Evolutionary conservation across 2,329 filamentous ascomycete species (phyloP).

Genomic region (Cytospora paraplurivora): DNA sequence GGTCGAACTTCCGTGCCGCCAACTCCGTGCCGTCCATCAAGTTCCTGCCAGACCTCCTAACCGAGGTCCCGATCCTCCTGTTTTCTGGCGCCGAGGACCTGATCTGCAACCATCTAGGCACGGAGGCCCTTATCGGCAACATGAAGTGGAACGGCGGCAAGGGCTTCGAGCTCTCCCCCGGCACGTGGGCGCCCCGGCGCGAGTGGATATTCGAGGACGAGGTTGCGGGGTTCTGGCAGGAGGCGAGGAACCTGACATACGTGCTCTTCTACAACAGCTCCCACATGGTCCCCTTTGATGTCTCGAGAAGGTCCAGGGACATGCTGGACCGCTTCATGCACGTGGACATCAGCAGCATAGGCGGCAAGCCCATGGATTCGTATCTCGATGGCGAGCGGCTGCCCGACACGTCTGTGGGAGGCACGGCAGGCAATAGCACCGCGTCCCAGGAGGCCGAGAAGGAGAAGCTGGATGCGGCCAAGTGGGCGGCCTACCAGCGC

Average conservation of each 20-base stretch:
- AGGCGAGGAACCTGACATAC: conserved; percentile 93
- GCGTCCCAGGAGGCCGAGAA: conserved; percentile 68
- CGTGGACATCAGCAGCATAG: conserved; percentile 83
- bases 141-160: conserved; percentile 90
- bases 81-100: conserved; percentile 94
- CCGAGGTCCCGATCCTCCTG: conserved; percentile 76
- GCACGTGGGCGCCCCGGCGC: conserved; percentile 86
- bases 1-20: conserved; percentile 66
- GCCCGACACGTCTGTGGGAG: conserved; percentile 74
- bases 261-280: conserved; percentile 93
- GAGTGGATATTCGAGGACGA: conserved; percentile 95
- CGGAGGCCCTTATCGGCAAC: conserved; percentile 85
- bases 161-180: conserved; percentile 85
- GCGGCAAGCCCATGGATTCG: conserved; percentile 76
- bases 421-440: conserved; percentile 60
- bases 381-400: conserved; percentile 84
- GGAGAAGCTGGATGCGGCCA: conserved; percentile 75
- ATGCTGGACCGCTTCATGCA: conserved; percentile 98
- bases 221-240: conserved; percentile 87
- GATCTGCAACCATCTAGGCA: conserved; percentile 96
- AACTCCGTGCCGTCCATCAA: conserved; percentile 74
- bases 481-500: conserved; percentile 86
- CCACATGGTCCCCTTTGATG: conserved; percentile 98
- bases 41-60: conserved; percentile 76
- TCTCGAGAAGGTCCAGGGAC: conserved; percentile 80